These are phyloP conservation scores for Lactarius hatsudake DNA, from an alignment of 768 basidiomycete genomes.

Conservation along the genomic window DNA sequence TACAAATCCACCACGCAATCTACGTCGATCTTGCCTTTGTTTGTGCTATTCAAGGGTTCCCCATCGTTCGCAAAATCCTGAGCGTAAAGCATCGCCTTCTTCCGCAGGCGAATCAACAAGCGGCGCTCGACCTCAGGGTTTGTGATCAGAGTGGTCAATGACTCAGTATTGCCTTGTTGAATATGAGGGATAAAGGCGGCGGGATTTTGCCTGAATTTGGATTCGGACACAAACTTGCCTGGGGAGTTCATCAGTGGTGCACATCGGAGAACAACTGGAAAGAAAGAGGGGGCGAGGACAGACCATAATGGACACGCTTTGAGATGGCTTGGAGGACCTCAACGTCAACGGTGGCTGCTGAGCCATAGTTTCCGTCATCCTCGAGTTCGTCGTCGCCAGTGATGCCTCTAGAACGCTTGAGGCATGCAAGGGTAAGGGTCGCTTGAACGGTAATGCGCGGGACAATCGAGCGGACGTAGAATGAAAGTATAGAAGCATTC, in stretches of 20 bases:
- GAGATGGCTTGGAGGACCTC: constrained; percentile 98
- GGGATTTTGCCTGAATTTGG: constrained; percentile 88
- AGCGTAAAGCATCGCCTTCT: constrained; percentile 76
- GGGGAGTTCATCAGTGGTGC: constrained; percentile 1
- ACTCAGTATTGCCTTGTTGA: constrained; percentile 66
- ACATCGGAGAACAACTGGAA: not conserved
- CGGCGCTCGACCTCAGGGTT: constrained; percentile 93
- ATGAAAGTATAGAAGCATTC: constrained; percentile 81
- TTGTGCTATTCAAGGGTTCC: constrained; percentile 42
- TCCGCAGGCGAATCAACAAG: constrained; percentile 76
- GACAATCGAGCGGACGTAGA: constrained; percentile 86
- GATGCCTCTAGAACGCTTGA: constrained; percentile 67
- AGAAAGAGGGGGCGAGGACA: constrained; percentile 27
- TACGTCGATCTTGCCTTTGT: constrained; percentile 75
- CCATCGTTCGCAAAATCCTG: constrained; percentile 79
- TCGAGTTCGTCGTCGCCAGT: constrained; percentile 66
- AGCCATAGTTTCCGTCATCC: constrained; percentile 98
- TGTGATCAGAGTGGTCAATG: constrained; percentile 86
- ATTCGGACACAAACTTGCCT: constrained; percentile 99
- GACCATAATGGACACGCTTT: constrained; percentile 97
- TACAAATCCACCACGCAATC: constrained; percentile 93
- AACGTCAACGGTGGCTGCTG: constrained; percentile 90
- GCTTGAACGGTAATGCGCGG: constrained; percentile 82
- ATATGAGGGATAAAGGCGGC: constrained; percentile 92
- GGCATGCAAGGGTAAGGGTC: constrained; percentile 60